A percentile compares a stretch with the other conserved stretches of the same genome.
Conservation (phyloP, 1,139 yeast genomes). For the Pichia sp. region DNA sequence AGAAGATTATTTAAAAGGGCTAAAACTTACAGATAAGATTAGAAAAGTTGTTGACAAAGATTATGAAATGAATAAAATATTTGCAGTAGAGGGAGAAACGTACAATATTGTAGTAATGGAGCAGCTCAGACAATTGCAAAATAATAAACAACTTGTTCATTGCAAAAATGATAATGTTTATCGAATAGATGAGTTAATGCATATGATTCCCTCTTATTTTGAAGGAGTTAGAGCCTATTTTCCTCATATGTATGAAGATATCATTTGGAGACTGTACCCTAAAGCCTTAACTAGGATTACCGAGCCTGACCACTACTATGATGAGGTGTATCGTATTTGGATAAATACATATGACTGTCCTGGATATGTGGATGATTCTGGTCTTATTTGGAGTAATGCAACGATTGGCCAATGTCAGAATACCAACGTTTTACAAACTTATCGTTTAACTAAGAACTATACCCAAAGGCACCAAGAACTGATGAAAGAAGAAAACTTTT, state of each 20-base stretch:
- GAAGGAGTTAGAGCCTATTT: slow-evolving; percentile 47
- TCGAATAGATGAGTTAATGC: slow-evolving; percentile 36
- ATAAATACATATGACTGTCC: slow-evolving; percentile 19
- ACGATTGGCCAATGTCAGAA: slow-evolving; percentile 15
- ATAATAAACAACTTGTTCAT: slow-evolving; percentile 31
- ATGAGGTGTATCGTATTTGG: slow-evolving; percentile 22
- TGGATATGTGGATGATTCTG: slow-evolving; percentile 17
- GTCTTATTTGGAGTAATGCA: slow-evolving; percentile 4
- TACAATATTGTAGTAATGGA: slow-evolving; percentile 5
- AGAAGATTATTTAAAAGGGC: slow-evolving; percentile 26
- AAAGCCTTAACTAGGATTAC: slow-evolving; percentile 21
- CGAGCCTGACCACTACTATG: slow-evolving; percentile 20
- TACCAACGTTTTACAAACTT: slow-evolving; percentile 19
- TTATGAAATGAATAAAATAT: slow-evolving; percentile 26
- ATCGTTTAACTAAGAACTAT: slow-evolving; percentile 19
- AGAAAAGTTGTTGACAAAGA: slow-evolving; percentile 34
- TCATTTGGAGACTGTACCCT: slow-evolving; percentile 41
- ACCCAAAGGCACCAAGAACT: slow-evolving; percentile 20
- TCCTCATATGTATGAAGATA: slow-evolving; percentile 33
- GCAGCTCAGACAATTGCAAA: slow-evolving; percentile 22
- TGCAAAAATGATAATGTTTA: slow-evolving; percentile 51
- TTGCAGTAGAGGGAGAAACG: slow-evolving; percentile 12
- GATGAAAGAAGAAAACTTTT: slow-evolving; percentile 11
- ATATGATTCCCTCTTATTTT: slow-evolving; percentile 39
- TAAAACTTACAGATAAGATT: slow-evolving; percentile 17